Conservation (phyloP, 2,329 filamentous ascomycete genomes). For the Rosellinia necatrix region DNA sequence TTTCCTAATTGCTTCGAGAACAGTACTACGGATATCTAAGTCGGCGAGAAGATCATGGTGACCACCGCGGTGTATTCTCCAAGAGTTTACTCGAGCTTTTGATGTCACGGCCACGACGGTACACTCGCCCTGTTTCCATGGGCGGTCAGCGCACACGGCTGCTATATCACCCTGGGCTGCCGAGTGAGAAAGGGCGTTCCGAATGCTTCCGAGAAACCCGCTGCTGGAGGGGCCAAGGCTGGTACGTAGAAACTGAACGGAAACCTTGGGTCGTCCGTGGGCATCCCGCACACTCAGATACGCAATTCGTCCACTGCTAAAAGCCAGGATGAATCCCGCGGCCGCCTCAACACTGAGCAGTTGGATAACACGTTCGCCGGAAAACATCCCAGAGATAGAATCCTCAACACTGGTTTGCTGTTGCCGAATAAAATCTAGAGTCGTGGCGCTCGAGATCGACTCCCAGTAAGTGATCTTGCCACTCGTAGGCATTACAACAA, state of each 20-base stretch:
- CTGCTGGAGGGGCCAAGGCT: conserved; percentile 59
- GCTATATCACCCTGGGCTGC: conserved; percentile 77
- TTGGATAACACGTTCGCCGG: conserved; percentile 76
- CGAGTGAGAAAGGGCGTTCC: conserved; percentile 72
- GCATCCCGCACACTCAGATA: conserved; percentile 85
- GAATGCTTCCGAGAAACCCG: conserved; percentile 81
- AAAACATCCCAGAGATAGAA: conserved; percentile 72
- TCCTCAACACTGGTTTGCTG: conserved; percentile 81
- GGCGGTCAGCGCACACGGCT: conserved; percentile 75
- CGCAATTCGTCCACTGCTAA: conserved; percentile 84
- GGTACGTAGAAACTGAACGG: conserved; percentile 74
- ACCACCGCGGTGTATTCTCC: conserved; percentile 88
- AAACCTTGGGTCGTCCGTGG: conserved; percentile 82
- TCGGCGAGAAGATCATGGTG: conserved; percentile 77
- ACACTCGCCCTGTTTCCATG: conserved; percentile 77
- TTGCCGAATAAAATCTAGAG: conserved; percentile 80
- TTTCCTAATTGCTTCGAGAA: conserved; percentile 66
- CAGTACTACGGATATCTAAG: conserved; percentile 67
- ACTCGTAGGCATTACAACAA: conserved; percentile 81
- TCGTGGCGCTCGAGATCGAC: conserved; percentile 86
- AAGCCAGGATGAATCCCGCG: conserved; percentile 81
- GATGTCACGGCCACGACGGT: conserved; percentile 80
- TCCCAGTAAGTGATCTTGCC: conserved; percentile 96
- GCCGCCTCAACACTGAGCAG: conserved; percentile 82
- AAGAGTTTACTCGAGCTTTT: conserved; percentile 78